Conservation (phyloP, 257 asterid genomes). For the Linderniella brevidens region DNA sequence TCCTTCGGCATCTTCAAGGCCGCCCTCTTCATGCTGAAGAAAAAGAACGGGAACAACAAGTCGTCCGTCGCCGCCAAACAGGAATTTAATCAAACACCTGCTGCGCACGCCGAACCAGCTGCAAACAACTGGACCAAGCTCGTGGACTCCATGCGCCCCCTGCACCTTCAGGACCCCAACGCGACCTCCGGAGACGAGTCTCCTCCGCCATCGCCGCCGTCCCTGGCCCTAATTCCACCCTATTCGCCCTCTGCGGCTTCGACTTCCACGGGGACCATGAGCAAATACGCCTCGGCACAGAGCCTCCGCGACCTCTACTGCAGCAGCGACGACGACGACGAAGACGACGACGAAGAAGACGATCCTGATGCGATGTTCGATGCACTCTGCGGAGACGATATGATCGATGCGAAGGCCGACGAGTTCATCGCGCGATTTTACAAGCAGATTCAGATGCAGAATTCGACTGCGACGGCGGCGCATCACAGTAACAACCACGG, state of each 20-base stretch:
- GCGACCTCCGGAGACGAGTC: too few species aligned
- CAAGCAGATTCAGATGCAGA: constrained; percentile 30
- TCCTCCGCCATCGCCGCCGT: too few species aligned
- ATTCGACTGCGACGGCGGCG: background rate
- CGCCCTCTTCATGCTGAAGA: too few species aligned
- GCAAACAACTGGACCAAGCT: too few species aligned
- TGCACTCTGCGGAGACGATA: constrained; percentile 35
- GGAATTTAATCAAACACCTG: too few species aligned
- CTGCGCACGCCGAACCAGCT: too few species aligned
- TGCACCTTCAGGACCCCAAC: too few species aligned
- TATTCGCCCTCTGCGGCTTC: constrained; percentile 12
- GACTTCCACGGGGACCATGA: constrained; percentile 20
- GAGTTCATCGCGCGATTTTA: constrained; percentile 53
- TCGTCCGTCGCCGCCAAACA: too few species aligned
- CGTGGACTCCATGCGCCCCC: too few species aligned
- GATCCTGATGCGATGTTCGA: constrained; percentile 55
- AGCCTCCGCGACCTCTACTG: constrained; percentile 29
- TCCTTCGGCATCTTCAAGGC: too few species aligned
- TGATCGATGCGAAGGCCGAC: constrained; percentile 54
- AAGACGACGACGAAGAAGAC: constrained; percentile 8
- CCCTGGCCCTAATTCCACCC: background rate
- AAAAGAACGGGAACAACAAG: too few species aligned
- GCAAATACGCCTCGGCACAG: constrained; percentile 40
- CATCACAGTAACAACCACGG: too few species aligned
- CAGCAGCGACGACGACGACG: constrained; percentile 9